A percentile compares a stretch with the other conserved stretches of the same genome.
Conservation (phyloP, 2,329 filamentous ascomycete genomes). For the Cadophora sp. region DNA sequence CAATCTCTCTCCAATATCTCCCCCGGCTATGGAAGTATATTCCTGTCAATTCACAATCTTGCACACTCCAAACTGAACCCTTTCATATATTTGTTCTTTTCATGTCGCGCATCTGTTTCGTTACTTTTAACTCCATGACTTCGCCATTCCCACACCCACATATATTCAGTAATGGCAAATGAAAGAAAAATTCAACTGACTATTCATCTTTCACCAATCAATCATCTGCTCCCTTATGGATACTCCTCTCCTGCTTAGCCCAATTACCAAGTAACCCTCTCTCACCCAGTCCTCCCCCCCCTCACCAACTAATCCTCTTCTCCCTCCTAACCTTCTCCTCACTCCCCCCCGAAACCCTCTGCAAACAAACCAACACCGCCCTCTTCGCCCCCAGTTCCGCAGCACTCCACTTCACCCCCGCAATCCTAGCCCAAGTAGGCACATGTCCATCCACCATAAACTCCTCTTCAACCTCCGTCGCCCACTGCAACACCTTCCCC, state of each 20-base stretch:
- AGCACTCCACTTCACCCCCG: slow-evolving; percentile 6
- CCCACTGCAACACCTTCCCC: slow-evolving; percentile 32
- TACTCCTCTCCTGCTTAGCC: too few relatives aligned
- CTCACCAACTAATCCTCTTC: slow-evolving; percentile 29
- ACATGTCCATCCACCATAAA: slow-evolving; percentile 27
- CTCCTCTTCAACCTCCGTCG: slow-evolving; percentile 32
- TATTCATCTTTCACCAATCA: too few relatives aligned
- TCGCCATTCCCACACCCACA: too few relatives aligned
- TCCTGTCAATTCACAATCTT: too few relatives aligned
- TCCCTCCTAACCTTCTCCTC: slow-evolving; percentile 20
- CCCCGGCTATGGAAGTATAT: too few relatives aligned
- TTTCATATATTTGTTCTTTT: too few relatives aligned
- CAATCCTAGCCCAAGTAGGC: slow-evolving; percentile 32
- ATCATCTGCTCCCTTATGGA: too few relatives aligned
- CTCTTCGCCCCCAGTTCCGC: slow-evolving; percentile 7
- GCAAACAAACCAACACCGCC: slow-evolving; percentile 10
- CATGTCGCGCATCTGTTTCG: not conserved
- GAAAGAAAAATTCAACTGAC: too few relatives aligned
- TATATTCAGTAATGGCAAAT: too few relatives aligned
- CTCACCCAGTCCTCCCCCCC: not conserved
- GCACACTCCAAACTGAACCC: too few relatives aligned
- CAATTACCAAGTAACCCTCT: not conserved
- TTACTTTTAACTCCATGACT: not conserved
- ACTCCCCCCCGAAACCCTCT: slow-evolving; percentile 13
- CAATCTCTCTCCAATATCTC: not conserved